Evolutionary conservation across 2,329 filamentous ascomycete genomes (phyloP).

Genomic region (Thelonectria blattea): DNA sequence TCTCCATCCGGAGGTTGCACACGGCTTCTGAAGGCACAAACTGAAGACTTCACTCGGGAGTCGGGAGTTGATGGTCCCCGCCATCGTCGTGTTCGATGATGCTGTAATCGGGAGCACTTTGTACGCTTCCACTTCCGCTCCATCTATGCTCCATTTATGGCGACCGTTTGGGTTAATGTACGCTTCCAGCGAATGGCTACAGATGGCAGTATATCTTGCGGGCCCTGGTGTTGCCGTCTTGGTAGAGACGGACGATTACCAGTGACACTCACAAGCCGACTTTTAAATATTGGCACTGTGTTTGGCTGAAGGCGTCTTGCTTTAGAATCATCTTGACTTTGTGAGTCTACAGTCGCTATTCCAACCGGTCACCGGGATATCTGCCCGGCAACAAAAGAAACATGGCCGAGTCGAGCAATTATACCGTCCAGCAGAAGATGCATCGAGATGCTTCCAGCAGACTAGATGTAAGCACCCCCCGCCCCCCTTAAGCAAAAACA

Average conservation of each 20-base stretch:
- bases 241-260: neutral
- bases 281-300: neutral
- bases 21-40: neutral
- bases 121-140: conserved; percentile 12
- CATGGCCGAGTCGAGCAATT: conserved; percentile 12
- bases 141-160: neutral
- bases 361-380: too few relatives aligned
- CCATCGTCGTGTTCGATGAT: neutral
- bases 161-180: neutral
- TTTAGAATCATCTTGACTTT: neutral
- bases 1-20: neutral
- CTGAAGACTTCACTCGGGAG: too few relatives aligned
- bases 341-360: neutral
- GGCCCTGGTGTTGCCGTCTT: neutral
- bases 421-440: conserved; percentile 18
- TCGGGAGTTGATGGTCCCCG: neutral
- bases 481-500: neutral
- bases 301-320: neutral
- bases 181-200: neutral
- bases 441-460: conserved; percentile 23
- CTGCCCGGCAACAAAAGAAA: too few relatives aligned
- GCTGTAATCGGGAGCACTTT: neutral
- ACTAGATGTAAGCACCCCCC: conserved; percentile 17
- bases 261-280: neutral
- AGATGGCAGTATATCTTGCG: conserved; percentile 12